Conservation (phyloP, 176 grass and related monocot species). For the Oryza glaberrima region DNA sequence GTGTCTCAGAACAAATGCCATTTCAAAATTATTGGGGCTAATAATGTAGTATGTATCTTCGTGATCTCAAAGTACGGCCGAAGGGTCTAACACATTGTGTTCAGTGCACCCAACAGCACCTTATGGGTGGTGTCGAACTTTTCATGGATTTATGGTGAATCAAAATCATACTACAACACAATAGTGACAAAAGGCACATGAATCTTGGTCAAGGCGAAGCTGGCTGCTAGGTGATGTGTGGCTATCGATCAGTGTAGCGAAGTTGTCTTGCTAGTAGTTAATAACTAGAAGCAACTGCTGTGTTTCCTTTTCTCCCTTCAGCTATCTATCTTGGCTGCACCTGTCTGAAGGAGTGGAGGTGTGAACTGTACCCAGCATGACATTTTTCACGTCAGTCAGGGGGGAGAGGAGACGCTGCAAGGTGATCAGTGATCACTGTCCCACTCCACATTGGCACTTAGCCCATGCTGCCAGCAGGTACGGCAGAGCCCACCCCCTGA, state of each 20-base stretch:
- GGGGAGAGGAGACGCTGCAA: not conserved
- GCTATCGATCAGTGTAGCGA: not conserved
- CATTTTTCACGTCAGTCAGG: conserved; percentile 3
- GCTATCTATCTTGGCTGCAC: not conserved
- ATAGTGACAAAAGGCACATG: not conserved
- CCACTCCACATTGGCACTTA: not conserved
- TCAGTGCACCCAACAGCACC: conserved; percentile 8
- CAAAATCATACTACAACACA: conserved; percentile 8
- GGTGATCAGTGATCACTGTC: not conserved
- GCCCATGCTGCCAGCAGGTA: conserved; percentile 25
- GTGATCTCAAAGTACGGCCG: not conserved
- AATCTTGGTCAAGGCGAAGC: not conserved
- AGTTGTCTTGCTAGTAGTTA: not conserved
- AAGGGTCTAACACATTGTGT: not conserved
- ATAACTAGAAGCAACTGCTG: not conserved
- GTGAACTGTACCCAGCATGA: conserved; percentile 12
- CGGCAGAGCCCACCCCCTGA: not conserved
- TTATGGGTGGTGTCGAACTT: conserved; percentile 20
- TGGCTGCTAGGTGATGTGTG: conserved; percentile 10
- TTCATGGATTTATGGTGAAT: conserved; percentile 25
- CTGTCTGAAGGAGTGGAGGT: conserved; percentile 10
- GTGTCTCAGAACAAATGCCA: too few relatives aligned
- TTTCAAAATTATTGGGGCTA: conserved; percentile 32
- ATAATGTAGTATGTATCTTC: not conserved
- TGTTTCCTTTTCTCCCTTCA: not conserved